These are phyloP conservation scores for Paragyromitra xinjiangensis DNA, from an alignment of 495 filamentous ascomycete species.

Conservation along the genomic window DNA sequence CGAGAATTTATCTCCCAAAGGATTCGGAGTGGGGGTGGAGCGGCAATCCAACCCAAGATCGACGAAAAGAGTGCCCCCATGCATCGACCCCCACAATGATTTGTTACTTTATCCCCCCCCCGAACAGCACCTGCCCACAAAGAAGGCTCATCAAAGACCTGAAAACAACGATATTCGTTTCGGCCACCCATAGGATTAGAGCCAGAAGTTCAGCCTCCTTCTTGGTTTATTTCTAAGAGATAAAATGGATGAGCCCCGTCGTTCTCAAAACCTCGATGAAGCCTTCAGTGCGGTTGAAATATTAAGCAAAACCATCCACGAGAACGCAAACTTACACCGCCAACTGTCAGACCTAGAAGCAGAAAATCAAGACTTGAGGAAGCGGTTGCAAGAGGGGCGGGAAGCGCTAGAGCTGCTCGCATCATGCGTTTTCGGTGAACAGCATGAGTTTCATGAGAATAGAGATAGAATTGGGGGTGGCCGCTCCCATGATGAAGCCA, in stretches of 20 bases:
- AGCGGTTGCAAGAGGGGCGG: background rate
- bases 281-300: constrained; percentile 8
- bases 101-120: background rate
- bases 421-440: background rate
- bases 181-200: background rate
- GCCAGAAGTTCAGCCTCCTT: background rate
- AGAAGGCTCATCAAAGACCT: background rate
- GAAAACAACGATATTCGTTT: background rate
- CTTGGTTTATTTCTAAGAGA: background rate
- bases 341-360: background rate
- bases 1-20: background rate
- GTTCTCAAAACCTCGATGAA: background rate
- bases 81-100: too few species aligned
- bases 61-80: background rate
- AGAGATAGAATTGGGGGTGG: background rate
- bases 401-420: background rate
- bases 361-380: background rate
- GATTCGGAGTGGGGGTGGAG: background rate
- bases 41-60: background rate
- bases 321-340: background rate
- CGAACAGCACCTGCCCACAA: background rate
- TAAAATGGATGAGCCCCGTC: background rate
- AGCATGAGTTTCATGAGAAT: background rate
- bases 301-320: background rate
- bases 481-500: background rate